Percentiles rank a stretch among this genome's conserved stretches.
phyloP scores from a whole-genome alignment of 164 flowering plant genomes.

The Sextonia rubra region DNA sequence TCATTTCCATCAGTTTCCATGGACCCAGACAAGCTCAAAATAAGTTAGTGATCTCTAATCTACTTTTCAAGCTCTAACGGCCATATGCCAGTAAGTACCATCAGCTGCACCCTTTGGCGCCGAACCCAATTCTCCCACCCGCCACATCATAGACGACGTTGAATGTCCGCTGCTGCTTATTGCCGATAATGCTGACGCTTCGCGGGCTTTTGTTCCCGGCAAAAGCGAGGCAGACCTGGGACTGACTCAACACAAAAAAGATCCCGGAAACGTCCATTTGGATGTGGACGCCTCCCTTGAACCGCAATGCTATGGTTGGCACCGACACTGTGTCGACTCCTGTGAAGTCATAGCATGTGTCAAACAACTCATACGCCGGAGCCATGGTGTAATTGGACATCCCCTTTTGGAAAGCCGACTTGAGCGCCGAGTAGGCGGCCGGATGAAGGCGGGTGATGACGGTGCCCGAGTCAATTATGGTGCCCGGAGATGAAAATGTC shows the following conservation, averaged over 20 bases:
- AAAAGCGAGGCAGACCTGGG: slow-evolving; percentile 38
- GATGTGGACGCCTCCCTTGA: slow-evolving; percentile 14
- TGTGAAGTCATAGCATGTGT: slow-evolving; percentile 11
- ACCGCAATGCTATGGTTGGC: slow-evolving; percentile 4
- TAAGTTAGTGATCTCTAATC: neutral
- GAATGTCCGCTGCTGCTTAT: slow-evolving; percentile 12
- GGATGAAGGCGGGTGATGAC: slow-evolving; percentile 35
- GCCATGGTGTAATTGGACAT: slow-evolving; percentile 22
- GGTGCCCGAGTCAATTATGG: slow-evolving; percentile 48
- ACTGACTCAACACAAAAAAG: slow-evolving; percentile 3
- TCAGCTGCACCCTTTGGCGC: slow-evolving; percentile 9
- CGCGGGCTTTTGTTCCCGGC: slow-evolving; percentile 4
- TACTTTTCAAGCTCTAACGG: neutral
- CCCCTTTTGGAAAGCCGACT: slow-evolving; percentile 17
- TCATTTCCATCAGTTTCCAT: neutral
- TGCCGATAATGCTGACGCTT: slow-evolving; percentile 10
- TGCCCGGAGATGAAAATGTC: slow-evolving; percentile 7
- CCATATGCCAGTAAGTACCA: too few relatives aligned
- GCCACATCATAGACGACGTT: slow-evolving; percentile 9
- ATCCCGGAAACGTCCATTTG: slow-evolving; percentile 23
- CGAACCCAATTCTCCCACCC: slow-evolving; percentile 8
- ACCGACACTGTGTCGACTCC: neutral
- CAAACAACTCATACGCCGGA: neutral
- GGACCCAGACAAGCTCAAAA: neutral
- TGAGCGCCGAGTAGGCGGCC: slow-evolving; percentile 30